Base-by-base conservation (phyloP, 805 yeast species). In the Wickerhamomyces tratensis region DNA sequence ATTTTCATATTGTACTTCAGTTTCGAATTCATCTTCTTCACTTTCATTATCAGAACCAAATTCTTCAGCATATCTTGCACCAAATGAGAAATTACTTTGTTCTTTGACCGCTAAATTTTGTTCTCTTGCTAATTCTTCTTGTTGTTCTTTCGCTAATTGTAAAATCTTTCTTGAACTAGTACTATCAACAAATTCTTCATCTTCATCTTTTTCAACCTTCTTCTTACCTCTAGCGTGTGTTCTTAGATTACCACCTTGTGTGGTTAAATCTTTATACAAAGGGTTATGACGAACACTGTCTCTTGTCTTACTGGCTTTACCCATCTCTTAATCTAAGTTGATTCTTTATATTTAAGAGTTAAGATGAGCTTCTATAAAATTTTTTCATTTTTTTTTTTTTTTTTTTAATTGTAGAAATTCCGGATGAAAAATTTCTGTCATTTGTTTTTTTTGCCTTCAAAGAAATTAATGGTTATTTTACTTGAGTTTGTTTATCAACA, bases 131-230 rank as follows among this genome's bases (percentile, higher is more conserved):
- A 89, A 60, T 58, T 93, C 99, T 38, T 85, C 88, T 63, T 88
- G 96, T 66, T 93, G 99, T 54, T 84, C 91, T 52, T 76, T 80
- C 15, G 98, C 99, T 47, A 93, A 70, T 59, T 84, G 86, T 50
- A 93, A 69, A 61, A 93, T 89, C 64, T 78, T 86, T 62, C 94
- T 72, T 1, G 97, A 86, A 30, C 86, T 67, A 15, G 77, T 69
- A 15, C 97, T 84, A 65, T 91, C 96, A 35, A 93, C 71, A 51
- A 66, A 82, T 37, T 72, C 79, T 39, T 80, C 88, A 34, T 69
- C 65, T 45, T 69, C 73, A 11, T 71, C 76, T 14, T 59, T 65
- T 7, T 56, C 62, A 12, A 58, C 67, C 29, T 61, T 68, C 42
- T 63, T 67, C 35, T 64, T 59, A 25, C 65, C 62, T 35, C 63